phyloP scores from a whole-genome alignment of 352 stramenopile genomes.

The Globisporangium nagaii region DNA sequence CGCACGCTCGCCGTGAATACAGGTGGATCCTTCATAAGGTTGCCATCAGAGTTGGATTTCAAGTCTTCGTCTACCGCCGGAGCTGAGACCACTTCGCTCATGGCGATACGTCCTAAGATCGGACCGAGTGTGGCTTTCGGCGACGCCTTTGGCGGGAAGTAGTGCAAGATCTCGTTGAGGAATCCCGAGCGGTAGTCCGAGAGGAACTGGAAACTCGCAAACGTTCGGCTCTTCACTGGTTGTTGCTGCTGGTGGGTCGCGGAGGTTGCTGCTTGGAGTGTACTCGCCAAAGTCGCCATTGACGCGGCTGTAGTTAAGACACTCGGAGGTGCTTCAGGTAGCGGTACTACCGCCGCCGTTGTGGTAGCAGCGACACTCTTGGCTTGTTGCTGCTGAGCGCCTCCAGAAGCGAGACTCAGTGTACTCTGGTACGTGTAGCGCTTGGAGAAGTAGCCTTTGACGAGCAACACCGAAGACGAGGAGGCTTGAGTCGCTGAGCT shows the following conservation, averaged over 20 bases:
- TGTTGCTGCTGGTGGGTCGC: neutral
- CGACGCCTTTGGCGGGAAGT: slow-evolving; percentile 37
- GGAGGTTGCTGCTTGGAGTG: neutral
- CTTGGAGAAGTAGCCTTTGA: slow-evolving; percentile 69
- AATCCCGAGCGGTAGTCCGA: slow-evolving; percentile 48
- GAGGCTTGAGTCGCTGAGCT: neutral
- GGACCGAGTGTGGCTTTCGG: slow-evolving; percentile 45
- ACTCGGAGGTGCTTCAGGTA: neutral
- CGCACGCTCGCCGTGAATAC: slow-evolving; percentile 22
- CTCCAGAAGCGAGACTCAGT: slow-evolving; percentile 2
- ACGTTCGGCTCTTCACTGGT: slow-evolving; percentile 16
- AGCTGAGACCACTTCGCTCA: neutral
- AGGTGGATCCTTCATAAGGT: slow-evolving; percentile 6
- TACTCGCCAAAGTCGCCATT: neutral
- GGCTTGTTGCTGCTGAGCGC: neutral
- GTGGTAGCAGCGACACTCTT: neutral
- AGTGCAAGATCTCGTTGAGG: slow-evolving; percentile 44
- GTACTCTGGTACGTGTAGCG: slow-evolving; percentile 56
- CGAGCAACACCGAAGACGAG: neutral
- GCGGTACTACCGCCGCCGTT: neutral
- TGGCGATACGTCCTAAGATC: slow-evolving; percentile 45
- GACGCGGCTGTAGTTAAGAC: neutral
- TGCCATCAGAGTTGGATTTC: no score
- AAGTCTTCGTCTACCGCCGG: neutral
- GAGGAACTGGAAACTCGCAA: slow-evolving; percentile 50